Evolutionary conservation across 371 early-diverging fungal species (phyloP), one percentile per base, ranked within the genome.

Genomic region (Dichotomocladium elegans): DNA sequence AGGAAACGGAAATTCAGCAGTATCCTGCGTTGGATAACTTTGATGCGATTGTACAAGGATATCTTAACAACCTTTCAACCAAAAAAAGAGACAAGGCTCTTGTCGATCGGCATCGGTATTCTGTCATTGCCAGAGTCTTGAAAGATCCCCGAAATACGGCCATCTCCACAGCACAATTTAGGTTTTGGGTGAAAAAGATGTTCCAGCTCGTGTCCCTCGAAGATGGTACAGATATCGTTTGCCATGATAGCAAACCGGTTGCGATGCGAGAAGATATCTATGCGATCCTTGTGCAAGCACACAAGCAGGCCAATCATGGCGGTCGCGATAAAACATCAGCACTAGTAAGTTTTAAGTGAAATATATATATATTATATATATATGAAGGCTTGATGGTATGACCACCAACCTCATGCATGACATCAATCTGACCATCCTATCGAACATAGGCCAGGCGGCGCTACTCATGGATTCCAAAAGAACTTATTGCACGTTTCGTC

Each of bases 131-230:
- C 10, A 71, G 77, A 63, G 81, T 80, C 0, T 57, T 83, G 0
- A 72, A 77, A 27, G 80, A 80, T 46, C 83, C 81, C 17, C 62
- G 78, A 25, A 83, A 83, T 42, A 83, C 83, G 1, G 73, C 80
- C 11, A 63, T 79, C 3, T 81, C 81, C 2, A 83, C 83, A 2
- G 83, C 83, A 2, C 83, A 83, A 54, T 83, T 83, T 52, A 66
- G 81, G 22, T 83, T 83, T 48, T 83, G 83, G 81, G 83, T 79
- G 19, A 83, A 83, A 47, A 83, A 81, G 51, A 83, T 83, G 83
- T 83, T 83, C 53, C 75, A 74, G 33, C 66, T 83, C 2, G 59
- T 60, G 11, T 46, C 72, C 10, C 37, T 40, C 12, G 49, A 45
- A 11, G 44, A 33, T 15, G 67, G 70, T 26, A 62, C 58, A 3